Conservation (phyloP, 2,329 filamentous ascomycete genomes). For the Exophiala bonariae region DNA sequence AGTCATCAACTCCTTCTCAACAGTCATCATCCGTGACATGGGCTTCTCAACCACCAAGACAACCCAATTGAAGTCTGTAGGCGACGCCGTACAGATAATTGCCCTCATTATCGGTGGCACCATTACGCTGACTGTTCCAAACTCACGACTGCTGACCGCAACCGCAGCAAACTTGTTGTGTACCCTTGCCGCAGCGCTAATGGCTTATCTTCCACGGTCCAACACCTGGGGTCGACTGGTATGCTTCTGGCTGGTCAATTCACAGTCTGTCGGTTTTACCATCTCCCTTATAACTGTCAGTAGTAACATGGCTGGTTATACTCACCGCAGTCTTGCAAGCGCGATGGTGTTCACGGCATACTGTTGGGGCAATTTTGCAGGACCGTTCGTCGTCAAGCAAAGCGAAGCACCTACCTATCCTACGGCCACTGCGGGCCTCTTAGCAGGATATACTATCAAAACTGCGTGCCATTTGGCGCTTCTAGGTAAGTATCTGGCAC, state of each 20-base stretch:
- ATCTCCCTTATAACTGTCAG: constrained; percentile 37
- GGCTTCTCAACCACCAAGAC: constrained; percentile 37
- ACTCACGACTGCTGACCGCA: constrained; percentile 32
- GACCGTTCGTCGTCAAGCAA: constrained; percentile 39
- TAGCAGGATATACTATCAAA: constrained; percentile 43
- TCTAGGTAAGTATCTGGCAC: constrained; percentile 33
- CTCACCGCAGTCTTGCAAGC: constrained; percentile 36
- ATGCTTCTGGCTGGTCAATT: constrained; percentile 40
- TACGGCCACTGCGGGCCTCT: constrained; percentile 39
- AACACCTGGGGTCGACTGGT: constrained; percentile 38
- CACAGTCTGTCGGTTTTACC: constrained; percentile 39
- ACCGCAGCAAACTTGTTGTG: constrained; percentile 38
- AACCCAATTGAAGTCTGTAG: constrained; percentile 37
- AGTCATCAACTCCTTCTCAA: constrained; percentile 39
- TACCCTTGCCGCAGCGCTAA: constrained; percentile 35
- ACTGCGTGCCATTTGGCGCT: constrained; percentile 37
- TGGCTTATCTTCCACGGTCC: constrained; percentile 34
- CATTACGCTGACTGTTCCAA: constrained; percentile 37
- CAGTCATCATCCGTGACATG: constrained; percentile 37
- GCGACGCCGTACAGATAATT: constrained; percentile 41
- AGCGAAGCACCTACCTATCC: constrained; percentile 35
- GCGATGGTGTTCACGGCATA: constrained; percentile 40
- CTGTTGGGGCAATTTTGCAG: constrained; percentile 42
- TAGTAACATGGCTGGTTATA: constrained; percentile 41
- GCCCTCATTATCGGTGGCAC: constrained; percentile 36